These are phyloP conservation scores for Reutealis trisperma DNA, from an alignment of 345 rosid genomes.

Conservation along the genomic window DNA sequence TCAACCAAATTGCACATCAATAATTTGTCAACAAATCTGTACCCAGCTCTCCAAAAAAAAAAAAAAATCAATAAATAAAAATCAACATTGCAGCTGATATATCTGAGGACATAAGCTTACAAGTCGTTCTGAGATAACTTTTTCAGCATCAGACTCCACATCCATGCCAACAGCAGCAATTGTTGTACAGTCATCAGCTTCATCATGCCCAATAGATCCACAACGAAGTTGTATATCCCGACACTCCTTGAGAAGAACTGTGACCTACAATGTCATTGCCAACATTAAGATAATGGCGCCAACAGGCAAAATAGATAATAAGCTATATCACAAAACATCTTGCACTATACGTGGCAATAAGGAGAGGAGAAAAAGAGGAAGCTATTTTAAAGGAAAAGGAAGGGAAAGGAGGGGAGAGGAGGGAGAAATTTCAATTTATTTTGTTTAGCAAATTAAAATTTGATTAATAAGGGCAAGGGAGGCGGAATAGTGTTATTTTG, in stretches of 20 bases:
- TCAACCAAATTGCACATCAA: constrained; percentile 24
- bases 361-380: no score
- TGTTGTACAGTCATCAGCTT: constrained; percentile 40
- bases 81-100: background rate
- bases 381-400: no score
- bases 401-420: no score
- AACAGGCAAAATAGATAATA: background rate
- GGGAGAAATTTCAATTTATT: no score
- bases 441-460: no score
- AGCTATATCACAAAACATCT: background rate
- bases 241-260: constrained; percentile 91
- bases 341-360: no score
- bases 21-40: background rate
- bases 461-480: no score
- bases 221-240: constrained; percentile 88
- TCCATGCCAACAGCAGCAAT: constrained; percentile 48
- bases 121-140: constrained; percentile 71
- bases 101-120: constrained; percentile 41
- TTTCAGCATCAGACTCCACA: constrained; percentile 61
- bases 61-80: background rate
- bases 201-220: constrained; percentile 57
- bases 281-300: background rate
- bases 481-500: no score
- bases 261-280: constrained; percentile 51
- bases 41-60: background rate